Base-by-base conservation (phyloP, 257 asterid species). In the Plantago elongata region DNA sequence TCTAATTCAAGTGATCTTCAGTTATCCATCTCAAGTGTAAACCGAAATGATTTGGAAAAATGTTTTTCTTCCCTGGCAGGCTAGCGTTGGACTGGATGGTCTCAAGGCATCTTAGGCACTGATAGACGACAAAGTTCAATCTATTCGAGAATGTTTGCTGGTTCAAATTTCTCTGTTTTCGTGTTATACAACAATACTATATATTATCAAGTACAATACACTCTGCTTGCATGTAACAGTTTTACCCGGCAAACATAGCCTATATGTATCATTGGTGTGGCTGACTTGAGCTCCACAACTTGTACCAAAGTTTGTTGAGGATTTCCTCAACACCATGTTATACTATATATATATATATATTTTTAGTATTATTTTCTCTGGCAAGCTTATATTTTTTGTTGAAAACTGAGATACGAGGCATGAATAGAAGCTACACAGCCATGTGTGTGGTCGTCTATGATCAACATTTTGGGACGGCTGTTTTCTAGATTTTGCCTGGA, bases 21-120 rank as follows among this genome's bases (percentile, higher is more conserved):
- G 9, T 54, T 27, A 4, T n/a, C 9, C 16, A 22, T 18, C 34
- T 54, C 40, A 34, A 34, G 4, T 34, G 40, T 34, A 54, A 46
- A 22, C 50, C 50, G 22, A 57, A 58, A 27, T 27, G 46, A 64
- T 75, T 67, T 44, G 16, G 0, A 51, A 29, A 9, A 7, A 11
- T 13, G 42, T 40, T 71, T 46, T 14, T 47, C 57, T 44, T 67
- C 14, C 50, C 45, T 54, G 57, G 72, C 96, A 93, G 99, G 96
- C 96, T 60, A 85, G 90, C 52, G 87, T 93, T 51, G 95, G 97
- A 65, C 65, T 93, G 81, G 95, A 93, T 74, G 88, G 68, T 62
- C 89, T 93, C n/a, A 89, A 89, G 79, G 96, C 95, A 69, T 92
- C 97, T 56, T 89, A 84, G 78, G 63, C 61, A 61, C 15, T 34